Evolutionary conservation across 2,329 filamentous ascomycete species (phyloP), one percentile per base, ranked within the genome.

Genomic region (Nigrospora sphaerica): DNA sequence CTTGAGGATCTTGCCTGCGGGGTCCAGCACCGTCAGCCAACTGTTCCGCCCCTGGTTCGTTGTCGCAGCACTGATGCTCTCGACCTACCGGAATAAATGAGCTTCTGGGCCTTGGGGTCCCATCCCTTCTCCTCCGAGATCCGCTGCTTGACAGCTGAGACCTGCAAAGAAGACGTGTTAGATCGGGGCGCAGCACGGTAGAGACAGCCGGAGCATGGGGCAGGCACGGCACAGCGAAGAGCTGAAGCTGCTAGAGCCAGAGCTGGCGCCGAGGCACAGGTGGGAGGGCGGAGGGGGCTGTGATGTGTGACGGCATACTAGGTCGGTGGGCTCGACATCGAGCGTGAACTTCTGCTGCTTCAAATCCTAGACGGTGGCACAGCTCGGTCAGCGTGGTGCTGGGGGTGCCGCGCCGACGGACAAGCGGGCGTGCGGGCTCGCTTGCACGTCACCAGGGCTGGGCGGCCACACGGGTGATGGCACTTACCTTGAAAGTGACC

Each of bases 311-410:
- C 56, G 60, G 67, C 86, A 61, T 84, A 96, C 91, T 67, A 88
- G 87, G 66, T 96, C 91, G 55, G 86, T 84, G 53, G 91, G 88
- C 69, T 97, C 91, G 63, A 90, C 88, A 58, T 97, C 92, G 75
- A 98, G 86, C 62, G 85, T 83, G 73, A 98, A 98, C 77, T 96
- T 96, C 69, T 96, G 88, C 71, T 97, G 93, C 78, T 96, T 97
- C 63, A 98, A 80, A 75, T 98, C 93, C 91, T 96, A 56, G 46
- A 49, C 45, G 51, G 44, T 42, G 23, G 23, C 23, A 28, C 23
- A 28, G 23, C 23, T 28, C 34, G 36, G 23, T 28, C 23, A 28
- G 23, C 23, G 6, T 28, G 23, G 7, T 28, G 7, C 23, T 10
- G 23, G 19, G 19, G 23, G 23, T 28, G 23, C n/a, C n/a, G n/a